Conservation (phyloP, 1,284 basidiomycete species). For the Moniliella sp. region DNA sequence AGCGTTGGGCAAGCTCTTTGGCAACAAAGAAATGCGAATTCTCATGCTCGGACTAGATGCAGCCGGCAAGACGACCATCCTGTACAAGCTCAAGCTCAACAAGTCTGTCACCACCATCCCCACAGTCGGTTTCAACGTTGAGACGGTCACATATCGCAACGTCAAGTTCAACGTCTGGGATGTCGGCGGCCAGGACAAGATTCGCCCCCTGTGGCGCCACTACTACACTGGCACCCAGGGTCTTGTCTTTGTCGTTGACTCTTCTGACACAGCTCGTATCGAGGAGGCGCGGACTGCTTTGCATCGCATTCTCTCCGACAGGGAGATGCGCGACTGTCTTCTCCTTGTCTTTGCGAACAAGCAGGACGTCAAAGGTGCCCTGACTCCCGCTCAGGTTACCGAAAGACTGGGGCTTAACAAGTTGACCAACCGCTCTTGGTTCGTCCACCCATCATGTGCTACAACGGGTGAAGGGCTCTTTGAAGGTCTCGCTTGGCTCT, state of each 20-base stretch:
- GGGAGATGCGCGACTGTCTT: slow-evolving; percentile 94
- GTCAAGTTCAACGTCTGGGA: slow-evolving; percentile 35
- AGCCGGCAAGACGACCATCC: slow-evolving; percentile 48
- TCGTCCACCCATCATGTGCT: slow-evolving; percentile 55
- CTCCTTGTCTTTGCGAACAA: slow-evolving; percentile 98
- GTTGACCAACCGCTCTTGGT: slow-evolving; percentile 95
- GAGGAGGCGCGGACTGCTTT: slow-evolving; percentile 90
- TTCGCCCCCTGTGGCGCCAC: slow-evolving; percentile 57
- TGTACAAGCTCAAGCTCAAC: slow-evolving; percentile 96
- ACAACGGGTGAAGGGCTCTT: slow-evolving; percentile 21
- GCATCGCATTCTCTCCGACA: slow-evolving; percentile 81
- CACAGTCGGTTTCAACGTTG: slow-evolving; percentile 50
- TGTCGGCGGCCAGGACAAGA: slow-evolving; percentile 38
- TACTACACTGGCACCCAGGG: slow-evolving; percentile 54
- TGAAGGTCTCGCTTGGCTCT: slow-evolving; percentile 28
- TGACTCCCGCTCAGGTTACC: slow-evolving; percentile 95
- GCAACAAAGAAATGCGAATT: slow-evolving; percentile 32
- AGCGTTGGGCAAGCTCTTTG: slow-evolving; percentile 32
- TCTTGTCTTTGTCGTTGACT: slow-evolving; percentile 47
- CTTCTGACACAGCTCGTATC: slow-evolving; percentile 70
- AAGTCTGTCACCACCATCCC: slow-evolving; percentile 98
- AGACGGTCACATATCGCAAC: slow-evolving; percentile 37
- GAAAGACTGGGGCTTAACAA: slow-evolving; percentile 84
- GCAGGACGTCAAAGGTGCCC: slow-evolving; percentile 94
- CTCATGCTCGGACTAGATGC: slow-evolving; percentile 3